Conservation (phyloP, 1,284 basidiomycete species). For the Apiotrichum akiyoshidainum region DNA sequence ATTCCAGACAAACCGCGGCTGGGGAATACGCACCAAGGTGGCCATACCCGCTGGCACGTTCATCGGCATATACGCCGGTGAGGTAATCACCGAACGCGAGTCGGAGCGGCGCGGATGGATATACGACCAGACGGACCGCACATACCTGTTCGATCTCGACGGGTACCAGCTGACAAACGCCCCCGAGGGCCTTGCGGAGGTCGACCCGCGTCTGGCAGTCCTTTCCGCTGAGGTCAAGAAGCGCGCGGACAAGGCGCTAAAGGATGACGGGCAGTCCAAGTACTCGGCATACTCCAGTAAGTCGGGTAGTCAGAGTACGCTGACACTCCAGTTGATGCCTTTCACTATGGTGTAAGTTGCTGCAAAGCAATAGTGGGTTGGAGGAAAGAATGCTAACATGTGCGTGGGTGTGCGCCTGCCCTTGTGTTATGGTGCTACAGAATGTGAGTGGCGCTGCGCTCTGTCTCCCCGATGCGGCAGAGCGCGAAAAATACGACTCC, state of each 20-base stretch:
- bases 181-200: conserved; percentile 34
- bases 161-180: conserved; percentile 61
- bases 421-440: conserved; percentile 57
- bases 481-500: no score
- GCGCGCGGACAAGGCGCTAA: conserved; percentile 21
- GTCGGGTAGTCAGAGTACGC: conserved; percentile 5
- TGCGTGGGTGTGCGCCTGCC: conserved; percentile 73
- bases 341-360: conserved; percentile 72
- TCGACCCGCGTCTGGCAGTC: conserved; percentile 38
- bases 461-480: no score
- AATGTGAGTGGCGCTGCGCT: conserved; percentile 10
- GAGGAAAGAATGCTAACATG: conserved; percentile 53
- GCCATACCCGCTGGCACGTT: conserved; percentile 68
- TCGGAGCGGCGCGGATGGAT: conserved; percentile 62
- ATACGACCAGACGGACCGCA: conserved; percentile 72
- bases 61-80: conserved; percentile 80
- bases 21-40: conserved; percentile 64
- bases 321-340: conserved; percentile 66
- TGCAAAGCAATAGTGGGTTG: background rate
- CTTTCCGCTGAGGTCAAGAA: conserved; percentile 29
- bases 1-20: conserved; percentile 60
- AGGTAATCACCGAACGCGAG: conserved; percentile 67
- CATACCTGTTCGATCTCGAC: conserved; percentile 81
- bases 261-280: conserved; percentile 37
- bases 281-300: conserved; percentile 45